These are phyloP conservation scores for Alternaria metachromatica DNA, from an alignment of 2,329 filamentous ascomycete genomes.

Conservation along the genomic window DNA sequence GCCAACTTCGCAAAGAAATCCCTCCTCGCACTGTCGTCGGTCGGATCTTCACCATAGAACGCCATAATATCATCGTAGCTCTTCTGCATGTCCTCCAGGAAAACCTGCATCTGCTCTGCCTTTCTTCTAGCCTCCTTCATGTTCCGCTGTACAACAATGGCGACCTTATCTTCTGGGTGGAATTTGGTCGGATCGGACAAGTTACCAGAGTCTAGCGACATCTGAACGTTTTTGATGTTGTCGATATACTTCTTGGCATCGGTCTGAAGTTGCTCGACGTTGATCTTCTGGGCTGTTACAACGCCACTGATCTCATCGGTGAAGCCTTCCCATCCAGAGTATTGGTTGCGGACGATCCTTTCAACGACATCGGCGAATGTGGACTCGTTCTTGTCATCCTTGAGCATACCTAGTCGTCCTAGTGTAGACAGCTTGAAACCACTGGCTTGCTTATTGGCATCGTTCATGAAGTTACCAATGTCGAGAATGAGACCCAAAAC, in stretches of 20 bases:
- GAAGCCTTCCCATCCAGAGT: slow-evolving; percentile 93
- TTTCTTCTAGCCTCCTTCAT: slow-evolving; percentile 98
- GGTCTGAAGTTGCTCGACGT: slow-evolving; percentile 85
- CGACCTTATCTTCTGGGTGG: slow-evolving; percentile 94
- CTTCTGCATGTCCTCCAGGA: slow-evolving; percentile 89
- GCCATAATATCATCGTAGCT: slow-evolving; percentile 95
- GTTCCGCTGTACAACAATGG: slow-evolving; percentile 84
- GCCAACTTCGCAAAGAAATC: slow-evolving; percentile 97
- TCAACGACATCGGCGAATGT: slow-evolving; percentile 96
- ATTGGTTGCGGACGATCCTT: slow-evolving; percentile 94
- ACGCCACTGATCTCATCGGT: slow-evolving; percentile 83
- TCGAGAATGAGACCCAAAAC: slow-evolving; percentile 94
- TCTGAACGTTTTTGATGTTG: slow-evolving; percentile 93
- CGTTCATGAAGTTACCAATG: slow-evolving; percentile 99
- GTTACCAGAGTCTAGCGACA: slow-evolving; percentile 89
- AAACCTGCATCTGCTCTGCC: slow-evolving; percentile 93
- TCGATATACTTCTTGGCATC: slow-evolving; percentile 93
- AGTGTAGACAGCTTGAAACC: slow-evolving; percentile 98
- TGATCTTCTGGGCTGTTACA: slow-evolving; percentile 82
- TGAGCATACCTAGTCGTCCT: slow-evolving; percentile 92
- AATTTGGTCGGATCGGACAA: slow-evolving; percentile 97
- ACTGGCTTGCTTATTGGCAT: slow-evolving; percentile 95
- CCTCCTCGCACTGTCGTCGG: slow-evolving; percentile 88
- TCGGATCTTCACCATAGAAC: slow-evolving; percentile 93
- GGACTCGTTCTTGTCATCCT: slow-evolving; percentile 98